Percentiles rank a stretch among this genome's conserved stretches.
Conservation (phyloP, 352 stramenopile species). For the Pythium volutum region DNA sequence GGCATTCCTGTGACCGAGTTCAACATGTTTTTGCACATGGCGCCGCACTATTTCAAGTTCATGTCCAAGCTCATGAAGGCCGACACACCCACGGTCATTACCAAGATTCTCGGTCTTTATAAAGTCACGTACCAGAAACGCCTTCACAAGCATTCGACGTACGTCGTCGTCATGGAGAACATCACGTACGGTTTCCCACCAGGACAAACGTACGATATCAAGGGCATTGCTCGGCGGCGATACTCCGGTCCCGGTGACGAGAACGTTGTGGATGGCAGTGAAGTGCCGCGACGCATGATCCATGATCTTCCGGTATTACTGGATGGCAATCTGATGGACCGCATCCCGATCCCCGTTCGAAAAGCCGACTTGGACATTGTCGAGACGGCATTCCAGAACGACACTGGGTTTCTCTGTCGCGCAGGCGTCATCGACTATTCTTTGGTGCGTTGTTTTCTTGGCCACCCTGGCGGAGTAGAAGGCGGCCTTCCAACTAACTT, state of each 20-base stretch:
- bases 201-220: slow-evolving; percentile 86
- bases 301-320: slow-evolving; percentile 65
- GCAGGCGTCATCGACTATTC: slow-evolving; percentile 87
- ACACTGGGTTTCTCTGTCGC: slow-evolving; percentile 69
- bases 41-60: slow-evolving; percentile 85
- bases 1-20: slow-evolving; percentile 84
- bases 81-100: slow-evolving; percentile 65
- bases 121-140: slow-evolving; percentile 64
- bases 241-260: slow-evolving; percentile 47
- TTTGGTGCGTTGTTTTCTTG: slow-evolving; percentile 43
- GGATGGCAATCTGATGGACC: slow-evolving; percentile 78
- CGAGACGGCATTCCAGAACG: slow-evolving; percentile 67
- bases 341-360: slow-evolving; percentile 73
- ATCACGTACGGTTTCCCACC: slow-evolving; percentile 74
- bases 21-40: slow-evolving; percentile 91
- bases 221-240: slow-evolving; percentile 74
- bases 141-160: slow-evolving; percentile 74
- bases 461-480: too few relatives aligned
- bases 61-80: slow-evolving; percentile 64
- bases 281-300: slow-evolving; percentile 11
- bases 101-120: slow-evolving; percentile 82
- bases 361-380: slow-evolving; percentile 61
- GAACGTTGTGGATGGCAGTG: slow-evolving; percentile 18
- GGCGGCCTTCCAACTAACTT: background rate
- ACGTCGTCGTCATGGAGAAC: slow-evolving; percentile 87